Conservation (phyloP, 768 basidiomycete species). For the Suillus hirtellus region DNA sequence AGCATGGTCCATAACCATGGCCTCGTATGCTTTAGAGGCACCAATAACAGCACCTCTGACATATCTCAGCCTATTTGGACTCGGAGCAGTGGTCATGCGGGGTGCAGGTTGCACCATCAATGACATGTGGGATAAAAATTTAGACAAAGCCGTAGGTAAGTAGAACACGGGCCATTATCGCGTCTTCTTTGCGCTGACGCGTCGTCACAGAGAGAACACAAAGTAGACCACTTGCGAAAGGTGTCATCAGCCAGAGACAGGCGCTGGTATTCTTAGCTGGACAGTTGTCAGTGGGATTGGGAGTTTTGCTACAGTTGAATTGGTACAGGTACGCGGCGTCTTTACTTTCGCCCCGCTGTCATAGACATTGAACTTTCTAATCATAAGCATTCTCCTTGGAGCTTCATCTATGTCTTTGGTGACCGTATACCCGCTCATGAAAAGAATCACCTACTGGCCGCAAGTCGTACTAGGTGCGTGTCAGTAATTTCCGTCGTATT, state of each 20-base stretch:
- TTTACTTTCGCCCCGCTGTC: neutral
- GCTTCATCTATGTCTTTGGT: constrained; percentile 90
- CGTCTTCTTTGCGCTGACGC: constrained; percentile 2
- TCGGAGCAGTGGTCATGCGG: constrained; percentile 93
- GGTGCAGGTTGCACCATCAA: constrained; percentile 99
- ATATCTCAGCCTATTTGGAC: constrained; percentile 81
- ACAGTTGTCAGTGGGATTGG: constrained; percentile 82
- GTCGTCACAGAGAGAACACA: constrained; percentile 71
- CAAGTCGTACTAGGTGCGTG: constrained; percentile 87
- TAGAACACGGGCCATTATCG: neutral
- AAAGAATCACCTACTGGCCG: constrained; percentile 95
- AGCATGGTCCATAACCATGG: constrained; percentile 99
- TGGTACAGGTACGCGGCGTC: constrained; percentile 76
- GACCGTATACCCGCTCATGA: constrained; percentile 93
- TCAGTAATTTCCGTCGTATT: neutral
- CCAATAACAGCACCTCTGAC: constrained; percentile 69
- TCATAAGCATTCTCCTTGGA: constrained; percentile 79
- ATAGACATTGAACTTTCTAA: constrained; percentile 4
- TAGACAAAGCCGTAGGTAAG: constrained; percentile 89
- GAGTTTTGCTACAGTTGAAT: constrained; percentile 87
- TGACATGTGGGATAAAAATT: constrained; percentile 95
- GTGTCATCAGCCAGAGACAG: constrained; percentile 73
- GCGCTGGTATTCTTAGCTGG: constrained; percentile 80
- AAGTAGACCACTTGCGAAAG: constrained; percentile 82
- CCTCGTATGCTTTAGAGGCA: constrained; percentile 73